Conservation (phyloP, 768 basidiomycete species). For the Pulveroboletus sp. region DNA sequence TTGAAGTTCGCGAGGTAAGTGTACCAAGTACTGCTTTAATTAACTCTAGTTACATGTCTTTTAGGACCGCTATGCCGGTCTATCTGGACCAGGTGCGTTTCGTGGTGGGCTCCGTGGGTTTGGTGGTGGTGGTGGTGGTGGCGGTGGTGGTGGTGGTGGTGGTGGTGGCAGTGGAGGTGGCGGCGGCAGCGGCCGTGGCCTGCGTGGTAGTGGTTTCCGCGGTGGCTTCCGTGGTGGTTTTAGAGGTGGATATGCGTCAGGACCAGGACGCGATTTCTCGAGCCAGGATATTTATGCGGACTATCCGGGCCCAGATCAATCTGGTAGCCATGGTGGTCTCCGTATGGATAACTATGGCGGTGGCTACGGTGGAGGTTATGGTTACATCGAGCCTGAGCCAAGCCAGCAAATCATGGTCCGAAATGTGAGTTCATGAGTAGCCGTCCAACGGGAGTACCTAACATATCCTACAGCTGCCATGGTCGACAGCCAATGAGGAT, state of each 20-base stretch:
- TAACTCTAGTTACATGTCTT: not conserved
- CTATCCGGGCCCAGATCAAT: slow-evolving; percentile 85
- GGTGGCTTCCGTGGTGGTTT: slow-evolving; percentile 53
- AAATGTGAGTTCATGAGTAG: slow-evolving; percentile 67
- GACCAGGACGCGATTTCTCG: slow-evolving; percentile 69
- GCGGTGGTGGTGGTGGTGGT: slow-evolving; percentile 40
- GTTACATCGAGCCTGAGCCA: slow-evolving; percentile 67
- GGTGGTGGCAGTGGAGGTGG: slow-evolving; percentile 46
- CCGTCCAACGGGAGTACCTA: not conserved
- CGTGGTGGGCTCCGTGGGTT: slow-evolving; percentile 58
- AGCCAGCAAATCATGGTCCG: slow-evolving; percentile 98
- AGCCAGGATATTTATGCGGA: slow-evolving; percentile 90
- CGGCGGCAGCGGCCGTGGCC: slow-evolving; percentile 50
- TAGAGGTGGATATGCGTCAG: slow-evolving; percentile 54
- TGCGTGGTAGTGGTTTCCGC: slow-evolving; percentile 43
- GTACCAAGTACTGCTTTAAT: not conserved
- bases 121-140: slow-evolving; percentile 40
- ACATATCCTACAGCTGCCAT: slow-evolving; percentile 66
- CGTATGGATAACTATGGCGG: slow-evolving; percentile 38
- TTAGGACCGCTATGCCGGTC: slow-evolving; percentile 86
- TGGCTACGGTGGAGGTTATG: slow-evolving; percentile 38
- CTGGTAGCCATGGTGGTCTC: slow-evolving; percentile 33
- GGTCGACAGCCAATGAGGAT: slow-evolving; percentile 99
- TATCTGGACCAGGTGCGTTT: slow-evolving; percentile 61
- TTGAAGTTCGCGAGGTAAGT: slow-evolving; percentile 92